These are phyloP conservation scores for Tetramitus jugosus DNA, from an alignment of 208 protist species.

Conservation along the genomic window DNA sequence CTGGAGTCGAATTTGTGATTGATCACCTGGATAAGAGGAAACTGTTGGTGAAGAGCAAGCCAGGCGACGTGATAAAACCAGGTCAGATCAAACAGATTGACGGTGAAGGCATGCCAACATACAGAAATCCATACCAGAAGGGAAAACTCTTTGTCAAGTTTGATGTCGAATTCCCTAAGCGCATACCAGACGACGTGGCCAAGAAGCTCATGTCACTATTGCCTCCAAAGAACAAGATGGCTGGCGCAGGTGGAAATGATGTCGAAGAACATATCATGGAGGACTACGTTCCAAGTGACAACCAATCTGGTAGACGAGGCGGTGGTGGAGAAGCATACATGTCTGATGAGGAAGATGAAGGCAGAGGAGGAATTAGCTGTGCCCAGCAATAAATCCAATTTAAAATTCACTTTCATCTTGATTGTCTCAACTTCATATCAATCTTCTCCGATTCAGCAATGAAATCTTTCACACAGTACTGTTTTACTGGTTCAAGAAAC, in stretches of 20 bases:
- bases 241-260: not conserved
- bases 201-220: not conserved
- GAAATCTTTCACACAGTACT: too few relatives aligned
- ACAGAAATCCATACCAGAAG: constrained; percentile 68
- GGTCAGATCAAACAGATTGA: constrained; percentile 61
- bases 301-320: not conserved
- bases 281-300: not conserved
- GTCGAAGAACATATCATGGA: not conserved
- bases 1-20: constrained; percentile 67
- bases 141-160: constrained; percentile 78
- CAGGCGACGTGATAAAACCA: constrained; percentile 67
- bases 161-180: constrained; percentile 71
- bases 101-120: constrained; percentile 81
- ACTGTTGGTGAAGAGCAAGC: constrained; percentile 57
- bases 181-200: constrained; percentile 27
- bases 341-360: not conserved
- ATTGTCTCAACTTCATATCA: too few relatives aligned
- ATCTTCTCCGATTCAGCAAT: too few relatives aligned
- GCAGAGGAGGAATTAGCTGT: not conserved
- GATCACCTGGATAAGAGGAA: constrained; percentile 77
- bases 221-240: not conserved
- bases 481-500: too few relatives aligned
- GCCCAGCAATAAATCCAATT: not conserved
- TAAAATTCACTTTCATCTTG: too few relatives aligned
- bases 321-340: not conserved